phyloP scores from a whole-genome alignment of 108 stramenopile genomes.

The Nitzschia inconspicua region DNA sequence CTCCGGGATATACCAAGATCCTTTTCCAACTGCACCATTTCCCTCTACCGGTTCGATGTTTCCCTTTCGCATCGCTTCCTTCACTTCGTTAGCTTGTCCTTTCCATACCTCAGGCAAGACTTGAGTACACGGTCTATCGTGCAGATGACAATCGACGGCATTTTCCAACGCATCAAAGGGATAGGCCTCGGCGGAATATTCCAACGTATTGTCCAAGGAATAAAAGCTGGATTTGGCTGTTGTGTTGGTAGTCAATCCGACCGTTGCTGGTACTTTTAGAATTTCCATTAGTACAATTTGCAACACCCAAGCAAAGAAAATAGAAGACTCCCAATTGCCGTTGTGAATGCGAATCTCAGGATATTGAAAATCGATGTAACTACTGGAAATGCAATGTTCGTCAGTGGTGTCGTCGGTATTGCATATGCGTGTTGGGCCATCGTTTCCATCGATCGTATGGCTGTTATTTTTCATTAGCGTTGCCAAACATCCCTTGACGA shows the following conservation, averaged over 20 bases:
- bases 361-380: conserved; percentile 11
- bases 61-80: neutral
- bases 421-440: neutral
- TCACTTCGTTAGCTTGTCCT: conserved; percentile 2
- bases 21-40: conserved; percentile 32
- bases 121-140: conserved; percentile 14
- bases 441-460: neutral
- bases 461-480: neutral
- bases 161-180: conserved; percentile 4
- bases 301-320: conserved; percentile 25
- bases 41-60: conserved; percentile 22
- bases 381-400: neutral
- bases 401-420: neutral
- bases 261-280: conserved; percentile 22
- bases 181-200: conserved; percentile 12
- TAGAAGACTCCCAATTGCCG: conserved; percentile 26
- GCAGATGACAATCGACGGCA: neutral
- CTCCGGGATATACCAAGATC: conserved; percentile 34
- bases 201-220: conserved; percentile 8
- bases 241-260: conserved; percentile 9
- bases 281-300: conserved; percentile 31
- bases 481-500: conserved; percentile 27
- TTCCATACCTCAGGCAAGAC: conserved; percentile 32
- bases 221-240: conserved; percentile 20
- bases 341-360: conserved; percentile 27